Evolutionary conservation across 1,139 yeast genomes (phyloP), one percentile per base, ranked within the genome.

Genomic region (Groenewaldozyma auringiensis): DNA sequence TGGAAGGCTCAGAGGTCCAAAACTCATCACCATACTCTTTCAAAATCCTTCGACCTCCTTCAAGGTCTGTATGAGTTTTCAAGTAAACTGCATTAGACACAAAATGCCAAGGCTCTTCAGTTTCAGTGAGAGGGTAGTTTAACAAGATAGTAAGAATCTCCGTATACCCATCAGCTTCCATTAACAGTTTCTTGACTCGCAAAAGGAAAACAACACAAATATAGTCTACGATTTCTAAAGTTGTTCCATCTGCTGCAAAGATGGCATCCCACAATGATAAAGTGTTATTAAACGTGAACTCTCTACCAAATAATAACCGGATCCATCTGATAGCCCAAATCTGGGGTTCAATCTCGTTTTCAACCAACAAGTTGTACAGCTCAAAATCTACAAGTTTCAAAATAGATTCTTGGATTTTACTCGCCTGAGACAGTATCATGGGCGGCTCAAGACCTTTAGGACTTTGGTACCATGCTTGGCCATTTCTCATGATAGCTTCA

Each of bases 281-380:
- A 33, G 58, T 52, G 4, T 53, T 53, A 17, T 52, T 46, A 37
- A 67, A 59, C 2, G 57, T 58, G 44, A 78, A 63, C 53, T 79
- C 83, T 36, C 83, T 61, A 6, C 75, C 66, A 43, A 79, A 66
- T 29, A 79, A 50, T 36, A 79, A 61, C 16, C 83, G 63, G 22
- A 76, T 65, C 66, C 76, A 79, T 40, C 81, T 59, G 22, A 79
- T 75, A 13, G 77, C 75, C 83, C 83, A 79, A 37, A 79, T 65
- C 56, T 76, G 82, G 2, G 81, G 74, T 53, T 79, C 83, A 3
- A 78, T 61, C 44, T 66, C 69, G 38, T 76, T 62, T 47, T 70
- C 69, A 31, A 68, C 67, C 20, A 75, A 53, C 34, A 55, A 49
- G 2, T 49, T 45, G 35, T 58, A 59, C n/a, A 68, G 49, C 31